phyloP scores from a whole-genome alignment of 2,329 filamentous ascomycete species.

The Lachnellula subtilissima region DNA sequence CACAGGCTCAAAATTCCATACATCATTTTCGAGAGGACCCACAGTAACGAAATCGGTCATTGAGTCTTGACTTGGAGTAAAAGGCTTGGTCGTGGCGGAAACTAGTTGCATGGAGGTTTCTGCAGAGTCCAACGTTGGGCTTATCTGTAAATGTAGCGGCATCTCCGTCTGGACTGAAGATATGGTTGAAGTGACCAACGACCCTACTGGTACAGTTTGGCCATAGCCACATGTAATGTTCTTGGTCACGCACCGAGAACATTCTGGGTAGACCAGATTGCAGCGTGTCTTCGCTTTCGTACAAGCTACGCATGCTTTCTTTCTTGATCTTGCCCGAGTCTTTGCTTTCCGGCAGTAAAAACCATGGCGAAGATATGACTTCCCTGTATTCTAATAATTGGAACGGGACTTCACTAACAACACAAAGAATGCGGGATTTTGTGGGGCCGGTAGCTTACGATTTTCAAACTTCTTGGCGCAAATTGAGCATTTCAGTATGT shows the following conservation, averaged over 20 bases:
- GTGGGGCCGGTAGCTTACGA: constrained; percentile 1
- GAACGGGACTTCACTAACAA: not conserved
- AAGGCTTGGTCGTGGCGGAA: not conserved
- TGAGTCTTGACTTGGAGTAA: not conserved
- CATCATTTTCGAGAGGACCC: not conserved
- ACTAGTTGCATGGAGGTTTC: not conserved
- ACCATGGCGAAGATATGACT: constrained; percentile 14
- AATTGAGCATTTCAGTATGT: constrained; percentile 8
- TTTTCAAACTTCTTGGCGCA: constrained; percentile 16
- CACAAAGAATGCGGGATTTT: not conserved
- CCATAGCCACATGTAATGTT: constrained; percentile 10
- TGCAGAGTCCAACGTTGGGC: not conserved
- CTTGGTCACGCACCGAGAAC: constrained; percentile 14
- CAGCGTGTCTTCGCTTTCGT: constrained; percentile 19
- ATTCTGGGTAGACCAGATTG: constrained; percentile 10
- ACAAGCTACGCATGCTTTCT: constrained; percentile 15
- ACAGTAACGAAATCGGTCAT: not conserved
- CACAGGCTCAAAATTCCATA: not conserved
- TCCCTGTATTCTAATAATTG: constrained; percentile 3
- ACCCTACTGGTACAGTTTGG: too few relatives aligned
- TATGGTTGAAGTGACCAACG: too few relatives aligned
- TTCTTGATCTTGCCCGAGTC: constrained; percentile 10
- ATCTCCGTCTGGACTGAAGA: not conserved
- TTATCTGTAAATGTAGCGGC: too few relatives aligned
- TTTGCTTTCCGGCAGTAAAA: constrained; percentile 17